Evolutionary conservation across 2,329 filamentous ascomycete species (phyloP).

Genomic region (Cordyceps sp.): DNA sequence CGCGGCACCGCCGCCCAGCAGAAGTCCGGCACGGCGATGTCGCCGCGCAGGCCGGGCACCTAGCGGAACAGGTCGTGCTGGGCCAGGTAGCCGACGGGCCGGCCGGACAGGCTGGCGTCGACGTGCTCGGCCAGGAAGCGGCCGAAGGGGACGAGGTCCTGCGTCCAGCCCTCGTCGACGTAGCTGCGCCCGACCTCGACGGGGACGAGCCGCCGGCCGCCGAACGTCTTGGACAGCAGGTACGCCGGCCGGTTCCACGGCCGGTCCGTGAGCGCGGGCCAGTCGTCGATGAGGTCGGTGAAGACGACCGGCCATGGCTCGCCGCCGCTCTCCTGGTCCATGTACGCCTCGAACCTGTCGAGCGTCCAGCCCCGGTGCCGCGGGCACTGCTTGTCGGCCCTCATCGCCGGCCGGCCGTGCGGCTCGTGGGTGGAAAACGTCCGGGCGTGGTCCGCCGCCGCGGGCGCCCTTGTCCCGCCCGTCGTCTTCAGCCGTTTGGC

Average conservation of each 20-base stretch:
- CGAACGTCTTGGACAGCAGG: conserved; percentile 56
- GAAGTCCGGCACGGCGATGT: conserved; percentile 70
- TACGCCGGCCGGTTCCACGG: conserved; percentile 64
- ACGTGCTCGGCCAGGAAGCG: conserved; percentile 54
- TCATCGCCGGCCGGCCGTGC: conserved; percentile 10
- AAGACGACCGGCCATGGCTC: conserved; percentile 52
- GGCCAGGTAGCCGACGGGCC: conserved; percentile 59
- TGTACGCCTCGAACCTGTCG: conserved; percentile 42
- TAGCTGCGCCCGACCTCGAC: conserved; percentile 80
- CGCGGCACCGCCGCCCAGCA: conserved; percentile 59
- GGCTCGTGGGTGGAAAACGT: conserved; percentile 14
- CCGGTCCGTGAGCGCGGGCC: conserved; percentile 56
- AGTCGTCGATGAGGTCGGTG: conserved; percentile 40
- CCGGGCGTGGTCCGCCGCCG: conserved; percentile 7
- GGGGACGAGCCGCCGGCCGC: conserved; percentile 65
- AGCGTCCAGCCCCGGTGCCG: conserved; percentile 29
- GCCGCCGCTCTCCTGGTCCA: conserved; percentile 24
- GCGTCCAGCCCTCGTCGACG: conserved; percentile 70
- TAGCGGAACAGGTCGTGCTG: conserved; percentile 81
- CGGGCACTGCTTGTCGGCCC: conserved; percentile 9
- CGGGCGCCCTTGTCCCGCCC: not conserved
- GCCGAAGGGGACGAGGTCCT: conserved; percentile 60
- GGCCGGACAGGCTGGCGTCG: not conserved
- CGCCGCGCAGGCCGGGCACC: conserved; percentile 57
- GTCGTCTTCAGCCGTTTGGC: not conserved